Evolutionary conservation across 169 alveolate species (phyloP).

Genomic region (Eimeria mitis): DNA sequence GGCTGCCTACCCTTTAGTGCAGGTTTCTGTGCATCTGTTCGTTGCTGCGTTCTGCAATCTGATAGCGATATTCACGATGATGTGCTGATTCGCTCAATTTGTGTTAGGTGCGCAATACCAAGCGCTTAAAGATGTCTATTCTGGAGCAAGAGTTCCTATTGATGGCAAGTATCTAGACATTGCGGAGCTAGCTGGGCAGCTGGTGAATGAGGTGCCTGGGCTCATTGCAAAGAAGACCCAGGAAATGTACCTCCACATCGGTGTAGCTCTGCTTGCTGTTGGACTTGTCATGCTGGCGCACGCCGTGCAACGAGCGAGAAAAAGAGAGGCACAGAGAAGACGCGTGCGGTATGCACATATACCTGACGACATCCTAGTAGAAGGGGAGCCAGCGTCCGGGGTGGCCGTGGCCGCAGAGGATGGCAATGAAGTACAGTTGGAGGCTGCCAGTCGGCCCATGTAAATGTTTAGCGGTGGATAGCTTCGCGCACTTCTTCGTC

Average conservation of each 20-base stretch:
- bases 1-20: background rate
- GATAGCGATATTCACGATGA: background rate
- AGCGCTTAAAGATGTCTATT: background rate
- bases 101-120: background rate
- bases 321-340: background rate
- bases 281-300: background rate
- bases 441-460: background rate
- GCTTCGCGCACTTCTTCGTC: background rate
- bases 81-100: background rate
- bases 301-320: background rate
- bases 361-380: background rate
- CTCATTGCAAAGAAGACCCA: background rate
- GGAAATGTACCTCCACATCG: background rate
- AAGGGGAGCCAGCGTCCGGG: background rate
- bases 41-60: background rate
- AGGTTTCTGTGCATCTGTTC: background rate
- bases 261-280: background rate
- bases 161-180: background rate
- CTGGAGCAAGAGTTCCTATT: background rate
- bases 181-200: background rate
- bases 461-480: background rate
- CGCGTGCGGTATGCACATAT: background rate
- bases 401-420: background rate
- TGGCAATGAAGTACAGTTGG: background rate
- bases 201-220: background rate